A percentile compares a stretch with the other conserved stretches of the same genome.
These are phyloP conservation scores for Aspergillus unguis DNA, from an alignment of 2,329 filamentous ascomycete species.

Conservation along the genomic window DNA sequence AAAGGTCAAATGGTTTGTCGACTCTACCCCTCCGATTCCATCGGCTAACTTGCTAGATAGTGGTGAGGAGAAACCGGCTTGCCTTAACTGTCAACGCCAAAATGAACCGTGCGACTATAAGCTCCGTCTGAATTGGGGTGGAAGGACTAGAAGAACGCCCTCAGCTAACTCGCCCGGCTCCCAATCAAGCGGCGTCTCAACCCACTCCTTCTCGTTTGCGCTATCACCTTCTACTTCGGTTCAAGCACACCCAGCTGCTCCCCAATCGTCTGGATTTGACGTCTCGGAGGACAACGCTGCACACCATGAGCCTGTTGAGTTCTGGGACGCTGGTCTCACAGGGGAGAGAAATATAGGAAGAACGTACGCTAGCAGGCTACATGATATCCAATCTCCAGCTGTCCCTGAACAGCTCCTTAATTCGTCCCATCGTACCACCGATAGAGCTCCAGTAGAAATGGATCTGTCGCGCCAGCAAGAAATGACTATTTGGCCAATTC, in stretches of 20 bases:
- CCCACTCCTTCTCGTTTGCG: slow-evolving; percentile 15
- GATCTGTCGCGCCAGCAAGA: slow-evolving; percentile 16
- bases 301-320: slow-evolving; percentile 9
- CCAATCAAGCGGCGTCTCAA: slow-evolving; percentile 24
- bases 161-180: slow-evolving; percentile 37
- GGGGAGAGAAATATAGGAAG: slow-evolving; percentile 16
- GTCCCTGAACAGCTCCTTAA: slow-evolving; percentile 18
- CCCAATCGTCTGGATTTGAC: slow-evolving; percentile 5
- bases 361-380: slow-evolving; percentile 20
- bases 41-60: slow-evolving; percentile 31
- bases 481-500: slow-evolving; percentile 22
- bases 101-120: slow-evolving; percentile 76
- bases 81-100: slow-evolving; percentile 68
- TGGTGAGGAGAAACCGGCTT: slow-evolving; percentile 71
- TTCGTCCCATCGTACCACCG: slow-evolving; percentile 16
- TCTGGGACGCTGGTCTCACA: slow-evolving; percentile 16
- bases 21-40: background rate
- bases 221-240: slow-evolving; percentile 13
- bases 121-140: slow-evolving; percentile 77
- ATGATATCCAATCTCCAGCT: slow-evolving; percentile 22
- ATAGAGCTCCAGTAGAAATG: slow-evolving; percentile 22
- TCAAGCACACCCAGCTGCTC: slow-evolving; percentile 7
- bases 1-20: slow-evolving; percentile 68
- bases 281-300: slow-evolving; percentile 6
- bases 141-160: slow-evolving; percentile 60